phyloP scores from a whole-genome alignment of 441 rosid species.

The Adansonia madagascariensis region DNA sequence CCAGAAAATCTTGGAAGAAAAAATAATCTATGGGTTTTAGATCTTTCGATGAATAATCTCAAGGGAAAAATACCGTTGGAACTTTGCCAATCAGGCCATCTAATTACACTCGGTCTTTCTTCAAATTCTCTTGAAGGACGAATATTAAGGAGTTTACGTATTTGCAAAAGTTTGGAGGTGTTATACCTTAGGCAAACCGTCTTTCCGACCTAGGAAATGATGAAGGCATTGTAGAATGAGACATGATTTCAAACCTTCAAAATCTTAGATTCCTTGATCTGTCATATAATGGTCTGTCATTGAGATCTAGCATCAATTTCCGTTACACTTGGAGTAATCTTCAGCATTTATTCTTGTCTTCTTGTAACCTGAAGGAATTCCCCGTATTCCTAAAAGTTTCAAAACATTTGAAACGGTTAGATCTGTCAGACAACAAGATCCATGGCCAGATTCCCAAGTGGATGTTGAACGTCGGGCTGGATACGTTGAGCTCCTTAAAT shows the following conservation, averaged over 20 bases:
- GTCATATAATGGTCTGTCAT: too few species aligned
- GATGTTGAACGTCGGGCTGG: neutral
- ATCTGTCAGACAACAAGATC: neutral
- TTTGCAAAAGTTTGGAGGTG: neutral
- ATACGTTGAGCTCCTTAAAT: neutral
- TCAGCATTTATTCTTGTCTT: neutral
- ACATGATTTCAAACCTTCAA: neutral
- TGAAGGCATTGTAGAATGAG: neutral
- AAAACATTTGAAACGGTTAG: neutral
- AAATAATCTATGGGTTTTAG: neutral
- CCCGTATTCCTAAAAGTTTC: neutral
- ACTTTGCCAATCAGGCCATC: neutral
- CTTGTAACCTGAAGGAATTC: neutral
- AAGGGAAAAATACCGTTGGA: neutral
- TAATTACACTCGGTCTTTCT: neutral
- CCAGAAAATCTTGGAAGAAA: neutral
- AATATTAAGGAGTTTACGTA: neutral
- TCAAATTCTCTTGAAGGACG: neutral
- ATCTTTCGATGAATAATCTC: neutral
- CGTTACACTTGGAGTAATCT: neutral
- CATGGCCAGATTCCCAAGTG: neutral
- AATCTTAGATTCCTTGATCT: neutral
- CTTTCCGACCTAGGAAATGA: neutral
- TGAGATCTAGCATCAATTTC: neutral
- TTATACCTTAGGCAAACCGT: neutral